Evolutionary conservation across 495 filamentous ascomycete species (phyloP).

Genomic region (Podospora appendiculata): DNA sequence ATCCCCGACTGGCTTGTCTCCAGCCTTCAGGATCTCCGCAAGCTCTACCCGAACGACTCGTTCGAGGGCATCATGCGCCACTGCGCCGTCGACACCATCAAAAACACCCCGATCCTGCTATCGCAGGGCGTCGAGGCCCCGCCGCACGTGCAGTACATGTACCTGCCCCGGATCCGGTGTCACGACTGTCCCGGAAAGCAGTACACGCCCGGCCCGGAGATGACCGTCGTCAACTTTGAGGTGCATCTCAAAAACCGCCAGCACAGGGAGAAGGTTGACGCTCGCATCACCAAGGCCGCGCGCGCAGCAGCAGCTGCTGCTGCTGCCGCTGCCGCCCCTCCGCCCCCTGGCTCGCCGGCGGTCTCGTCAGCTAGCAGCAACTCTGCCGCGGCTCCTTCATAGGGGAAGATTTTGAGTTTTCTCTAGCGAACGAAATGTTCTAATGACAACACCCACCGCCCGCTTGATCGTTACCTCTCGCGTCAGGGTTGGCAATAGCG

Average conservation of each 20-base stretch:
- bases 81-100: slow-evolving; percentile 62
- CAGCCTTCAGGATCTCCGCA: slow-evolving; percentile 55
- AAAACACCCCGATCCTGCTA: slow-evolving; percentile 44
- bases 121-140: slow-evolving; percentile 40
- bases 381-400: neutral
- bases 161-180: slow-evolving; percentile 78
- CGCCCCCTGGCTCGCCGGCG: neutral
- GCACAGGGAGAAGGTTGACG: slow-evolving; percentile 63
- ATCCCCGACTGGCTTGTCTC: slow-evolving; percentile 71
- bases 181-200: slow-evolving; percentile 88
- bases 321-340: neutral
- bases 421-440: too few relatives aligned
- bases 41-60: slow-evolving; percentile 61
- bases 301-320: neutral
- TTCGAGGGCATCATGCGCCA: slow-evolving; percentile 89
- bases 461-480: too few relatives aligned
- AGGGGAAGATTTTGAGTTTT: too few relatives aligned
- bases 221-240: slow-evolving; percentile 81
- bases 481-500: too few relatives aligned
- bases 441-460: too few relatives aligned
- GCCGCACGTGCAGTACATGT: slow-evolving; percentile 58
- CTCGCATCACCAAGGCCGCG: neutral
- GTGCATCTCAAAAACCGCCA: slow-evolving; percentile 75
- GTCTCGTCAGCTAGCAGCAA: neutral
- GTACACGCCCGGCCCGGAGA: slow-evolving; percentile 80